Evolutionary conservation across 208 protist genomes (phyloP).

Genomic region (Wallacemonas sp.): DNA sequence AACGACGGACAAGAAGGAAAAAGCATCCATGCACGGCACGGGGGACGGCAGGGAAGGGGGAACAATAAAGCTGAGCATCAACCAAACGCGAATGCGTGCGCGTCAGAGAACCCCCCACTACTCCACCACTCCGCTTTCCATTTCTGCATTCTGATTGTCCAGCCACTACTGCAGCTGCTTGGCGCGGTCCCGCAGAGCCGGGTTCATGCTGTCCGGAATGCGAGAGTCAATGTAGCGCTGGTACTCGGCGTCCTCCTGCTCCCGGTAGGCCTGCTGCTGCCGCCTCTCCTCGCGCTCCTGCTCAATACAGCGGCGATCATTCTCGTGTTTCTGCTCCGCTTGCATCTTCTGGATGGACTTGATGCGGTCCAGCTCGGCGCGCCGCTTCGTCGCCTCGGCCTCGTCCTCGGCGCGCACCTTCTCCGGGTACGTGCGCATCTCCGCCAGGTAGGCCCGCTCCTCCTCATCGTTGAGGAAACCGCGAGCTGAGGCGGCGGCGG

Average conservation of each 20-base stretch:
- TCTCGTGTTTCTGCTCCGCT: slow-evolving; percentile 66
- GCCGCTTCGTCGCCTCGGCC: slow-evolving; percentile 34
- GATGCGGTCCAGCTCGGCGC: slow-evolving; percentile 41
- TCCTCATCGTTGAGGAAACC: slow-evolving; percentile 73
- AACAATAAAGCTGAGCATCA: no score
- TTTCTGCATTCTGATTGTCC: background rate
- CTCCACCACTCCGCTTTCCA: background rate
- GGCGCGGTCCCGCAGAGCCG: slow-evolving; percentile 51
- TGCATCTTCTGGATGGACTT: slow-evolving; percentile 62
- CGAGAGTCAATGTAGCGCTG: slow-evolving; percentile 61
- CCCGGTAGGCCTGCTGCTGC: slow-evolving; percentile 32
- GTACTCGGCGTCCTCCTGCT: slow-evolving; percentile 61
- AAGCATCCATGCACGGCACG: no score
- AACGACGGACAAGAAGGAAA: no score
- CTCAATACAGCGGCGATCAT: slow-evolving; percentile 40
- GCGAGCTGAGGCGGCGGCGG: slow-evolving; percentile 40
- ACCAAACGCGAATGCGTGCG: no score
- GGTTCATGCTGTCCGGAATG: slow-evolving; percentile 65
- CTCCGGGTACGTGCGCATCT: slow-evolving; percentile 65
- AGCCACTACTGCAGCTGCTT: no score
- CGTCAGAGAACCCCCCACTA: no score
- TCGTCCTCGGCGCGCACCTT: slow-evolving; percentile 43
- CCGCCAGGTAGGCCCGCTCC: slow-evolving; percentile 54
- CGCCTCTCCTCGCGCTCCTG: slow-evolving; percentile 38
- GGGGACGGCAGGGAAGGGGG: no score